Conservation (phyloP, 768 basidiomycete species). For the Hygrophoropsis aurantiaca region DNA sequence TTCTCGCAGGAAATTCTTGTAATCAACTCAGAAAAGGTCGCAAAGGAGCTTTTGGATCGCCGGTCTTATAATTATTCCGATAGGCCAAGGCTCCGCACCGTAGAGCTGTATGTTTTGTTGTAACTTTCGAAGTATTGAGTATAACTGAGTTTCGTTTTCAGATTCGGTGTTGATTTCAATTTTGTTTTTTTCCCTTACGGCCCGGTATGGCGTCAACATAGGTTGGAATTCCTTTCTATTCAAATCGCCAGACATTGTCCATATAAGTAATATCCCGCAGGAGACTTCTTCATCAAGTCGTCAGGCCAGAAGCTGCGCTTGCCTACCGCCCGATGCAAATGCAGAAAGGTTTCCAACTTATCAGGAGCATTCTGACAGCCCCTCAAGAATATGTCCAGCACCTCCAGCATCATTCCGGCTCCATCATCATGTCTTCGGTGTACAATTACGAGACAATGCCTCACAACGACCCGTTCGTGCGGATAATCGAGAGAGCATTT, state of each 20-base stretch:
- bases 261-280: background rate
- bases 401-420: conserved; percentile 12
- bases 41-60: conserved; percentile 36
- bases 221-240: conserved; percentile 18
- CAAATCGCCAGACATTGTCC: background rate
- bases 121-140: background rate
- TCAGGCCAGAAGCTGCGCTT: conserved; percentile 29
- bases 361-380: conserved; percentile 21
- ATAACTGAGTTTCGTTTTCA: background rate
- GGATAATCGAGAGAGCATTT: background rate
- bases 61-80: conserved; percentile 37
- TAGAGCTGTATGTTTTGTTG: background rate
- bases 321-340: conserved; percentile 24
- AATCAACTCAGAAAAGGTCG: conserved; percentile 31
- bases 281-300: conserved; percentile 35
- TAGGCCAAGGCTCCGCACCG: conserved; percentile 17
- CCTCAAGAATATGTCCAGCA: conserved; percentile 30
- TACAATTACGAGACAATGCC: background rate
- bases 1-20: conserved; percentile 28
- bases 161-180: background rate
- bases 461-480: background rate
- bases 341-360: conserved; percentile 18
- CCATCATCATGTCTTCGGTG: conserved; percentile 22
- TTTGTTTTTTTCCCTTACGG: background rate
- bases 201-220: background rate